Percentiles rank a stretch among this genome's conserved stretches.
phyloP scores from a whole-genome alignment of 768 basidiomycete species.

The Psilocybe cubensis region DNA sequence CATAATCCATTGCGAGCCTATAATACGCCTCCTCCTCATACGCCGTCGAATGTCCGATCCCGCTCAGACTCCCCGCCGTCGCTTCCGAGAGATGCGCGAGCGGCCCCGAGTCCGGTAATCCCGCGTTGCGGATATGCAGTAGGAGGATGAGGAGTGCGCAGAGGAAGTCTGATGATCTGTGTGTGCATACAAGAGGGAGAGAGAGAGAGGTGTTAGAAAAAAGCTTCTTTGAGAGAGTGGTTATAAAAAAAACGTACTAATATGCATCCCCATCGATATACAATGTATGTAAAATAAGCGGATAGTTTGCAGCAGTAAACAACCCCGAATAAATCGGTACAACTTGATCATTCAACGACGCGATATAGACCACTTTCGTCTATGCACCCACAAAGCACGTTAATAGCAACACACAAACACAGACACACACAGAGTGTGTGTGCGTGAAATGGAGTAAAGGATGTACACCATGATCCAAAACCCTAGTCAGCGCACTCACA shows the following conservation, averaged over 20 bases:
- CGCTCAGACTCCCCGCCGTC: slow-evolving; percentile 88
- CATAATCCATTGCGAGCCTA: too few relatives aligned
- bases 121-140: slow-evolving; percentile 86
- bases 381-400: slow-evolving; percentile 29
- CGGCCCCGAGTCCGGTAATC: slow-evolving; percentile 87
- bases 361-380: slow-evolving; percentile 88
- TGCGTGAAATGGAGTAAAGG: neutral
- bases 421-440: slow-evolving; percentile 2
- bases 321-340: slow-evolving; percentile 92
- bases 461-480: slow-evolving; percentile 78
- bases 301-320: slow-evolving; percentile 88
- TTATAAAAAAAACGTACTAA: slow-evolving; percentile 47
- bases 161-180: slow-evolving; percentile 87
- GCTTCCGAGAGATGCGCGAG: slow-evolving; percentile 92
- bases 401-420: too few relatives aligned
- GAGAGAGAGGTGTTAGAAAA: neutral
- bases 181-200: neutral
- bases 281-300: slow-evolving; percentile 83
- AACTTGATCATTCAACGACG: slow-evolving; percentile 92
- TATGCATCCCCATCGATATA: slow-evolving; percentile 97
- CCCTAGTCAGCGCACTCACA: slow-evolving; percentile 67
- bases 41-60: slow-evolving; percentile 85
- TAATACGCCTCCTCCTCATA: too few relatives aligned
- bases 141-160: slow-evolving; percentile 91
- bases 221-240: neutral